Evolutionary conservation across 371 early-diverging fungal genomes (phyloP), one percentile per base, ranked within the genome.

Genomic region (Syncephalastrum monosporum): DNA sequence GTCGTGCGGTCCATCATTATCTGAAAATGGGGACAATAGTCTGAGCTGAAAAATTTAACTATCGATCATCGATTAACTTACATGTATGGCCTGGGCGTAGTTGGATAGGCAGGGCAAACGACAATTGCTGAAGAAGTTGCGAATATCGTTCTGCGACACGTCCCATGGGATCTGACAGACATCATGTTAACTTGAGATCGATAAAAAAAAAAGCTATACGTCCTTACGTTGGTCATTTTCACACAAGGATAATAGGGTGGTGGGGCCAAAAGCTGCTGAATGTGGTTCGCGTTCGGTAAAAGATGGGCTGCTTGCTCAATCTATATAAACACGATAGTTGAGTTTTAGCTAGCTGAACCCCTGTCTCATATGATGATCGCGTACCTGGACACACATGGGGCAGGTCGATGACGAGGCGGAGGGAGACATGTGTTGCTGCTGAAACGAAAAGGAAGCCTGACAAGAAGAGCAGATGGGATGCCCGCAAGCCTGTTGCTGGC

Each of bases 1-100:
- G 86, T 84, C 3, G 76, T 72, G 17, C 85, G 80, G 61, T 83
- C 79, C 76, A 76, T 80, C 72, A 82, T 71, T 44, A 82, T 79
- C 76, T 74, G 21, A 14, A 19, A 21, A 42, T 43, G 12, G 59
- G 59, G 33, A 15, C 25, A 33, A 46, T 7, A 16, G 3, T 21
- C 13, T 47, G 56, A 17, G 25, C 17, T 1, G 15, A 42, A 10
- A 19, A 17, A 17, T 13, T 8, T 58, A 29, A 42, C 49, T 47
- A 24, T 33, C 47, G 24, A 27, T 41, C 51, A 50, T 41, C 50
- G 46, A 29, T 29, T 4, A 7, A 61, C 67, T 67, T 68, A 77
- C 78, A 59, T 80, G 79, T 49, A 83, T 76, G 14, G 83, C 64
- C 54, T 83, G 84, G 15, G 74, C 69, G 53, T 68, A 72, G 10